Percentiles rank a stretch among this genome's conserved stretches.
Conservation (phyloP, 2,329 filamentous ascomycete species). For the Trichoderma guizhouense region DNA sequence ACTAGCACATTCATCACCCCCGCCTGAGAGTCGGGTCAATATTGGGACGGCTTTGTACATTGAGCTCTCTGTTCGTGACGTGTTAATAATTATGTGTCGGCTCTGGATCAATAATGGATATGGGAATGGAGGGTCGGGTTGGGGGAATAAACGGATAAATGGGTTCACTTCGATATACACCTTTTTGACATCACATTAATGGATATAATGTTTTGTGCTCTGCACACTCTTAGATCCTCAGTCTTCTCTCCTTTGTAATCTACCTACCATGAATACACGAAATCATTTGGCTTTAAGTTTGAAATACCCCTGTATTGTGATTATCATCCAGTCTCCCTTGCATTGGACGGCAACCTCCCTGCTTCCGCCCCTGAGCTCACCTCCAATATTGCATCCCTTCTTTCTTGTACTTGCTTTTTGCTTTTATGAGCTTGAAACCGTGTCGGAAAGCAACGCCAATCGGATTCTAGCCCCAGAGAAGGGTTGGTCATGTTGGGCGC, state of each 20-base stretch:
- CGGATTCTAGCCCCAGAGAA: background rate
- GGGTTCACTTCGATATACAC: slow-evolving; percentile 13
- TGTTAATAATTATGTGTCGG: slow-evolving; percentile 5
- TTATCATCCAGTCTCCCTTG: background rate
- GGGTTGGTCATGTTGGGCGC: background rate
- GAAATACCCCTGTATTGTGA: background rate
- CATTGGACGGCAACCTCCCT: background rate
- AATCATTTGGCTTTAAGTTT: too few relatives aligned
- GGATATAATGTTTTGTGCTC: slow-evolving; percentile 10
- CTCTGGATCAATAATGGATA: background rate
- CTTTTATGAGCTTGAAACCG: background rate
- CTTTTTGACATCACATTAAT: slow-evolving; percentile 1
- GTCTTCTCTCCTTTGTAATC: background rate
- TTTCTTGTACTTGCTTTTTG: background rate
- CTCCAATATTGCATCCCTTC: background rate
- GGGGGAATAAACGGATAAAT: background rate
- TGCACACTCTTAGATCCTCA: background rate
- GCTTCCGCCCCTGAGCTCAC: background rate
- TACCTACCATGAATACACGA: too few relatives aligned
- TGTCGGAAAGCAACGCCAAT: background rate
- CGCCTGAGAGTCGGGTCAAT: background rate
- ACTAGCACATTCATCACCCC: background rate
- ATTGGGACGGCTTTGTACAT: slow-evolving; percentile 4
- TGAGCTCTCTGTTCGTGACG: background rate
- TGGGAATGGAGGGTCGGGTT: background rate